Percentiles rank a stretch among this genome's conserved stretches.
These are phyloP conservation scores for Niebla homalea DNA, from an alignment of 495 filamentous ascomycete genomes.

Conservation along the genomic window DNA sequence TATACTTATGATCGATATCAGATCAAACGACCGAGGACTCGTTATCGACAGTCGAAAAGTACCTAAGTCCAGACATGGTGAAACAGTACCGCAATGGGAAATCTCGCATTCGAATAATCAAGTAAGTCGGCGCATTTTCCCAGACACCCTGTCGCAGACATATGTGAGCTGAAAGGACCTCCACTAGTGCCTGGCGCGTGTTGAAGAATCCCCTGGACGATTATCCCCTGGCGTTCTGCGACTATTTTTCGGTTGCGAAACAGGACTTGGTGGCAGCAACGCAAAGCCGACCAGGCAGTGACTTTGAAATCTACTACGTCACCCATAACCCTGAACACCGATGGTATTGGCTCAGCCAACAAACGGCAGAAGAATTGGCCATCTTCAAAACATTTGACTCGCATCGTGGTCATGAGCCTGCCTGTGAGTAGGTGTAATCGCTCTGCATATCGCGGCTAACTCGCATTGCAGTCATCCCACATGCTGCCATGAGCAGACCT, in stretches of 20 bases:
- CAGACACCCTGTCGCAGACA: too few relatives aligned
- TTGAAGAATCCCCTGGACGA: constrained; percentile 15
- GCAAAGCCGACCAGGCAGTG: not conserved
- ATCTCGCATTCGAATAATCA: not conserved
- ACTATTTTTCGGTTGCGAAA: constrained; percentile 17
- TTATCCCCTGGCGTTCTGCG: constrained; percentile 21
- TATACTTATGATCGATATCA: not conserved
- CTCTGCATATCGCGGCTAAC: too few relatives aligned
- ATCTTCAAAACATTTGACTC: constrained; percentile 23
- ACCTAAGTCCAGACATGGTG: not conserved
- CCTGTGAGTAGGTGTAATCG: too few relatives aligned
- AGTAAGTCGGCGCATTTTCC: not conserved
- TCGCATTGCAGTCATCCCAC: too few relatives aligned
- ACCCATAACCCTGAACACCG: constrained; percentile 10
- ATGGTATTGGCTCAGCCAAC: constrained; percentile 21
- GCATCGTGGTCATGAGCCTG: too few relatives aligned
- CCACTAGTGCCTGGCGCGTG: constrained; percentile 16
- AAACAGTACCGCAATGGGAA: not conserved
- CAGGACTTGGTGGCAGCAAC: not conserved
- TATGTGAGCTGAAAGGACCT: not conserved
- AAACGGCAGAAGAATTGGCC: constrained; percentile 18
- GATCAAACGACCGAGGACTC: not conserved
- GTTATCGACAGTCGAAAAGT: too few relatives aligned
- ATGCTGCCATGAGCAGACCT: too few relatives aligned
- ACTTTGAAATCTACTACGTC: constrained; percentile 2